phyloP scores from a whole-genome alignment of 306 rosid species.

The Begonia loranthoides region DNA sequence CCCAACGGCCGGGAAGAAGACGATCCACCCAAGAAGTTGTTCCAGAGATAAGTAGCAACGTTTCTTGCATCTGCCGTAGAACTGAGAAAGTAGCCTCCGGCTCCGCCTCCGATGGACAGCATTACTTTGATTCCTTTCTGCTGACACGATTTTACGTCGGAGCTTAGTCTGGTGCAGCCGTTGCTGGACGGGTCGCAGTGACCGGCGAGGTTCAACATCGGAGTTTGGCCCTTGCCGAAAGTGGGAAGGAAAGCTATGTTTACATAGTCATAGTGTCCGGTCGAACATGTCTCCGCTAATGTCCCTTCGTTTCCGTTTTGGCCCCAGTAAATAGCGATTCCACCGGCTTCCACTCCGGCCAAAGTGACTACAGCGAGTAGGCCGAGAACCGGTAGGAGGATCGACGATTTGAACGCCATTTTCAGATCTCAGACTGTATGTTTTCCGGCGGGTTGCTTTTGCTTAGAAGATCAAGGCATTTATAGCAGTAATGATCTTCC shows the following conservation, averaged over 20 bases:
- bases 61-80: conserved; percentile 33
- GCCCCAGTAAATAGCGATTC: conserved; percentile 42
- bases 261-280: conserved; percentile 30
- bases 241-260: conserved; percentile 31
- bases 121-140: conserved; percentile 32
- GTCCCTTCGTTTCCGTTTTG: conserved; percentile 36
- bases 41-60: conserved; percentile 44
- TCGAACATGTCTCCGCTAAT: conserved; percentile 34
- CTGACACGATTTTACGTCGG: conserved; percentile 29
- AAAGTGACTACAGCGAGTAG: too few species aligned
- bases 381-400: conserved; percentile 11
- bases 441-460: too few species aligned
- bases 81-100: conserved; percentile 33
- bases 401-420: conserved; percentile 16
- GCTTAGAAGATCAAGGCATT: not conserved
- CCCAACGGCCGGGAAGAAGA: conserved; percentile 40
- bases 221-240: conserved; percentile 37
- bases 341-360: conserved; percentile 6
- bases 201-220: conserved; percentile 27
- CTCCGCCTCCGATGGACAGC: conserved; percentile 45
- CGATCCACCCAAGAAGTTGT: conserved; percentile 40
- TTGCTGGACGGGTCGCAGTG: conserved; percentile 33
- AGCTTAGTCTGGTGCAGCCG: conserved; percentile 27
- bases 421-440: not conserved
- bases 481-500: not conserved